A percentile compares a stretch with the other conserved stretches of the same genome.
Evolutionary conservation across 257 asterid species (phyloP).

Genomic region (Plantago ovata): DNA sequence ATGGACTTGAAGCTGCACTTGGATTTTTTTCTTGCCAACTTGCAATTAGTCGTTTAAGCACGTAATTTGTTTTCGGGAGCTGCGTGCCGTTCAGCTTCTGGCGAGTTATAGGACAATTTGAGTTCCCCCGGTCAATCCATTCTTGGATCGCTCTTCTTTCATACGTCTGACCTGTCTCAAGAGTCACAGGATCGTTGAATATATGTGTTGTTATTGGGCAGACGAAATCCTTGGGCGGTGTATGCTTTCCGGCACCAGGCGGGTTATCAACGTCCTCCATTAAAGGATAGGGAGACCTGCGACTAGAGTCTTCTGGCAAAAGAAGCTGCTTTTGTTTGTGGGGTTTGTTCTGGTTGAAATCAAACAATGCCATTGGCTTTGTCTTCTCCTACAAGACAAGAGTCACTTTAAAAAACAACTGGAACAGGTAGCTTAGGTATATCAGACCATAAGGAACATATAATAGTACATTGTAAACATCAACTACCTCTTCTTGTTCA

Average conservation of each 20-base stretch:
- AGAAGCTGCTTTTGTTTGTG: slow-evolving; percentile 27
- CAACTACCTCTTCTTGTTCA: slow-evolving; percentile 55
- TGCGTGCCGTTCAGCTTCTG: slow-evolving; percentile 46
- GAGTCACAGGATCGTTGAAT: slow-evolving; percentile 79
- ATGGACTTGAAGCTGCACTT: slow-evolving; percentile 7
- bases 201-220: slow-evolving; percentile 79
- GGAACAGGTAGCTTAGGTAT: slow-evolving; percentile 28
- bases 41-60: slow-evolving; percentile 78
- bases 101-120: slow-evolving; percentile 82
- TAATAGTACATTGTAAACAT: slow-evolving; percentile 25
- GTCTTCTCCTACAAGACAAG: slow-evolving; percentile 52
- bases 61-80: slow-evolving; percentile 73
- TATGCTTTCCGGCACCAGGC: slow-evolving; percentile 31
- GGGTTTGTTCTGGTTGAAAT: slow-evolving; percentile 27
- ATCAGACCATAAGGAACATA: slow-evolving; percentile 30
- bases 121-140: slow-evolving; percentile 74
- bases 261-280: slow-evolving; percentile 44
- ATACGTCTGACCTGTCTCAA: slow-evolving; percentile 82
- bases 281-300: slow-evolving; percentile 37
- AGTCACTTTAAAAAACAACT: slow-evolving; percentile 4
- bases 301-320: slow-evolving; percentile 36
- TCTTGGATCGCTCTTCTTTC: slow-evolving; percentile 77
- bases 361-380: slow-evolving; percentile 36
- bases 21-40: slow-evolving; percentile 60
- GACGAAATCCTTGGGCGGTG: slow-evolving; percentile 74